These are phyloP conservation scores for Antrodiella citrinella DNA, from an alignment of 768 basidiomycete genomes.

Conservation along the genomic window DNA sequence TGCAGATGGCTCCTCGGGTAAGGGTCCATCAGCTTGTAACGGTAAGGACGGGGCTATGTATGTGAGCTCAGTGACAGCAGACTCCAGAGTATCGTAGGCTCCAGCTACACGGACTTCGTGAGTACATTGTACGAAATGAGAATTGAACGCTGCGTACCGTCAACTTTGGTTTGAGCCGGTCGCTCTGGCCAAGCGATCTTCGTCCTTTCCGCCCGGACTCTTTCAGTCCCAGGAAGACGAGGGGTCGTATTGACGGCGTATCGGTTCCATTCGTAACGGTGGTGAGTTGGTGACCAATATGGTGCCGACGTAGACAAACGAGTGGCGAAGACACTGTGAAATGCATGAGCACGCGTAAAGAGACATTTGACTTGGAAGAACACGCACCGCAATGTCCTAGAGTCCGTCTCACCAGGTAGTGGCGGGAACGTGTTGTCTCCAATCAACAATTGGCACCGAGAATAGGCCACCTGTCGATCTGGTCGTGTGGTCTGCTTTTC, in stretches of 20 bases:
- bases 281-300: constrained; percentile 44
- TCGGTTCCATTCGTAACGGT: constrained; percentile 66
- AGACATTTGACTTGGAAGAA: neutral
- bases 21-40: constrained; percentile 10
- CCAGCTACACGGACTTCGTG: constrained; percentile 30
- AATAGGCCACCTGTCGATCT: constrained; percentile 54
- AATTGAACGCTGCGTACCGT: neutral
- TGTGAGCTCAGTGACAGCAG: constrained; percentile 59
- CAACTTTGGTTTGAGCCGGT: too few relatives aligned
- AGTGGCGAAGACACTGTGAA: constrained; percentile 64
- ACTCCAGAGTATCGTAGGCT: constrained; percentile 56
- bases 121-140: neutral
- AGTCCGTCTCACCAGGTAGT: neutral
- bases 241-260: constrained; percentile 62
- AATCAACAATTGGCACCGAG: constrained; percentile 71
- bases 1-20: constrained; percentile 28
- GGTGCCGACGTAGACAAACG: constrained; percentile 58
- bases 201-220: constrained; percentile 25
- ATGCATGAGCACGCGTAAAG: neutral
- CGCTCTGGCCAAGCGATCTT: constrained; percentile 66
- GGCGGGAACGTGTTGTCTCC: constrained; percentile 56
- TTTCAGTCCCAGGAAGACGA: constrained; percentile 35
- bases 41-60: constrained; percentile 56
- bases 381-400: constrained; percentile 12
- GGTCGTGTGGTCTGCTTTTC: constrained; percentile 7